A percentile compares a stretch with the other conserved stretches of the same genome.
phyloP scores from a whole-genome alignment of 495 filamentous ascomycete genomes.

The Neurospora sp. region DNA sequence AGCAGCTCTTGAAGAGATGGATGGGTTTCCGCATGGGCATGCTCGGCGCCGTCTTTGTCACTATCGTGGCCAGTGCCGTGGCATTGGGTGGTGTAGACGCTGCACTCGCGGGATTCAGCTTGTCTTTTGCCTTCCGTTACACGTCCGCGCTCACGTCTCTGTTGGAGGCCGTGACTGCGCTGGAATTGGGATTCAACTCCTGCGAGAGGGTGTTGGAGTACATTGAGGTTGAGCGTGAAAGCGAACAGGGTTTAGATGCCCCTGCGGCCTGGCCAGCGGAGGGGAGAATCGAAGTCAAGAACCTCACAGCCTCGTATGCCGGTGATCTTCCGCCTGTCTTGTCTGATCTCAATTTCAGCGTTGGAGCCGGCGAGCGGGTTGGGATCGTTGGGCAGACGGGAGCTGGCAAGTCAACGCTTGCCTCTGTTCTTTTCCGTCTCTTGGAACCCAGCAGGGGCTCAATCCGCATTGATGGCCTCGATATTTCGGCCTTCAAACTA shows the following conservation, averaged over 20 bases:
- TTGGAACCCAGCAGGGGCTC: conserved; percentile 33
- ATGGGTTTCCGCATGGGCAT: conserved; percentile 49
- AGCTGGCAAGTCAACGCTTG: conserved; percentile 34
- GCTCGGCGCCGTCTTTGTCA: conserved; percentile 50
- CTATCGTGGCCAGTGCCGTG: conserved; percentile 46
- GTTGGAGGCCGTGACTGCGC: conserved; percentile 40
- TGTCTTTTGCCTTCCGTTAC: conserved; percentile 46
- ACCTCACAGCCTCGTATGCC: conserved; percentile 32
- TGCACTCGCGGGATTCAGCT: conserved; percentile 46
- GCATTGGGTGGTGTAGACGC: conserved; percentile 48
- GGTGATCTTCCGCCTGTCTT: conserved; percentile 32
- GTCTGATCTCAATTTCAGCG: conserved; percentile 32
- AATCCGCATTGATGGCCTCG: conserved; percentile 40
- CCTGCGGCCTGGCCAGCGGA: conserved; percentile 36
- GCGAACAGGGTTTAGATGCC: conserved; percentile 21
- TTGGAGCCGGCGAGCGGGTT: conserved; percentile 30
- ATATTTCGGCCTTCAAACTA: conserved; percentile 38
- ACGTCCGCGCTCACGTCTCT: conserved; percentile 38
- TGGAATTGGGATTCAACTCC: conserved; percentile 34
- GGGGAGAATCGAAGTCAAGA: conserved; percentile 29
- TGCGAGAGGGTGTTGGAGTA: conserved; percentile 33
- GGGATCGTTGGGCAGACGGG: conserved; percentile 46
- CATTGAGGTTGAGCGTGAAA: conserved; percentile 25
- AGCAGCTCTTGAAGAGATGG: conserved; percentile 51
- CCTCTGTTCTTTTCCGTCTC: conserved; percentile 40